Evolutionary conservation across 2,329 filamentous ascomycete genomes (phyloP).

Genomic region (Diaporthe sp.): DNA sequence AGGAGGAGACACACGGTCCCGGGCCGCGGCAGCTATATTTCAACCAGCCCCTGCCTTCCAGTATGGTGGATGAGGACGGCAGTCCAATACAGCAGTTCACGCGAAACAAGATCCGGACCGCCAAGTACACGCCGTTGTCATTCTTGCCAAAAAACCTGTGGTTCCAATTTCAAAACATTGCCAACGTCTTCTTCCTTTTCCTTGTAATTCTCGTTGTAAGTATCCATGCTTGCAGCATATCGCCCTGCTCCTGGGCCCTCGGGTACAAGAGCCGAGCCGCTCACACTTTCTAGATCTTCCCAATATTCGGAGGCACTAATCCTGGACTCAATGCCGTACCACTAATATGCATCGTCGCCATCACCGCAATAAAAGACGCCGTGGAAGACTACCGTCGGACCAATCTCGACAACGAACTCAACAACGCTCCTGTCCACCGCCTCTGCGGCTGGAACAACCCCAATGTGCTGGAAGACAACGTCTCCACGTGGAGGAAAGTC

Average conservation of each 20-base stretch:
- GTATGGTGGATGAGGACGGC: slow-evolving; percentile 84
- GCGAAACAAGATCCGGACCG: slow-evolving; percentile 96
- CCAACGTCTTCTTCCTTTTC: slow-evolving; percentile 98
- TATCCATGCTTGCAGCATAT: slow-evolving; percentile 17
- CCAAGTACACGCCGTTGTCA: slow-evolving; percentile 95
- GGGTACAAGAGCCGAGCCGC: slow-evolving; percentile 2
- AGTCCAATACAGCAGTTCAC: slow-evolving; percentile 76
- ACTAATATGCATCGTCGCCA: slow-evolving; percentile 88
- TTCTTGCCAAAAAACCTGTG: slow-evolving; percentile 97
- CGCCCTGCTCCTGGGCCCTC: background rate
- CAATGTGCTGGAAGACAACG: slow-evolving; percentile 87
- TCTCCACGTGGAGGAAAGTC: slow-evolving; percentile 86
- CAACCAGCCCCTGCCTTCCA: slow-evolving; percentile 82
- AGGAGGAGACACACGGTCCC: slow-evolving; percentile 42
- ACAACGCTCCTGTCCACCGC: slow-evolving; percentile 94
- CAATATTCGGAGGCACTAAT: slow-evolving; percentile 93
- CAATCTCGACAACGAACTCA: slow-evolving; percentile 89
- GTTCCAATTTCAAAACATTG: slow-evolving; percentile 98
- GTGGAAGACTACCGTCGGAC: slow-evolving; percentile 96
- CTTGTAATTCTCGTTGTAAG: slow-evolving; percentile 93
- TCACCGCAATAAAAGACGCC: slow-evolving; percentile 93
- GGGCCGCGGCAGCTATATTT: slow-evolving; percentile 78
- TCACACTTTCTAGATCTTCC: slow-evolving; percentile 78
- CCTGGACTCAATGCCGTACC: slow-evolving; percentile 91
- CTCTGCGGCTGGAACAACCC: slow-evolving; percentile 91